These are phyloP conservation scores for Solanum habrochaites DNA, from an alignment of 257 asterid species.

Conservation along the genomic window DNA sequence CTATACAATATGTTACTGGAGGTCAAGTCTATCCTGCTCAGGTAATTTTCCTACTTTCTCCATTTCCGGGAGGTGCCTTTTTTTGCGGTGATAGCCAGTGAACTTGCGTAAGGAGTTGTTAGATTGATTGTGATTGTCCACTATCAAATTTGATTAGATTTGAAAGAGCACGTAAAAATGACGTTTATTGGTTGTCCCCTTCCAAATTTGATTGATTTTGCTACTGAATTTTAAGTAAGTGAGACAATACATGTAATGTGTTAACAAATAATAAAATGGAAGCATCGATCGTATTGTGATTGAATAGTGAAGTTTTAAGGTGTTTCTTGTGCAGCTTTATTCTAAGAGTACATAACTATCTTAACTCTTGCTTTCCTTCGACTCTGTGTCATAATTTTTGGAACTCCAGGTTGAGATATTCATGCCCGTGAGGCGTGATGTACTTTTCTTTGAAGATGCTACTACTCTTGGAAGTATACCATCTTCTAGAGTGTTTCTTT, in stretches of 20 bases:
- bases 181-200: neutral
- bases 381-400: neutral
- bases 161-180: neutral
- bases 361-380: neutral
- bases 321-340: neutral
- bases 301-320: neutral
- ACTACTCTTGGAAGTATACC: neutral
- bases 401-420: neutral
- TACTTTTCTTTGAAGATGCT: neutral
- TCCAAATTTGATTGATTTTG: neutral
- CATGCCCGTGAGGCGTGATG: neutral
- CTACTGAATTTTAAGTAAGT: neutral
- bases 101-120: neutral
- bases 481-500: neutral
- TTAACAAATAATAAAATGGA: neutral
- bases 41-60: constrained; percentile 27
- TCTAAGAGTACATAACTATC: neutral
- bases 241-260: neutral
- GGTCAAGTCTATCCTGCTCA: constrained; percentile 78
- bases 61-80: neutral
- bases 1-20: constrained; percentile 67
- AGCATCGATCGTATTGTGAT: neutral
- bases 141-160: neutral
- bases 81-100: neutral
- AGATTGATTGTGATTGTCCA: neutral